A percentile compares a stretch with the other conserved stretches of the same genome.
Conservation (phyloP, 2,329 filamentous ascomycete species). For the Geosmithia flava region DNA sequence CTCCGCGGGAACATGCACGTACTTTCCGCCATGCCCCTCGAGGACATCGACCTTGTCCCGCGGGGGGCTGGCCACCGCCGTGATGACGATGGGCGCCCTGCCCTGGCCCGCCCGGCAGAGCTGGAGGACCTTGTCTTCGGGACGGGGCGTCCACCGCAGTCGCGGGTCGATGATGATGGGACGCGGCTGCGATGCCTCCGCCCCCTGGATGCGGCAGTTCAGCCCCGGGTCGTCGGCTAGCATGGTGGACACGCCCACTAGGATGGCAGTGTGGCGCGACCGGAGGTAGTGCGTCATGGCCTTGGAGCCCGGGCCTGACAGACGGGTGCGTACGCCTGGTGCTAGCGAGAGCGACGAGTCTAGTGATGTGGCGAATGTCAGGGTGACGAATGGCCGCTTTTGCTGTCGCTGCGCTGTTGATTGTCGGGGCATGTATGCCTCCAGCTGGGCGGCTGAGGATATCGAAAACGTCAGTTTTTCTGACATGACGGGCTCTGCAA, state of each 20-base stretch:
- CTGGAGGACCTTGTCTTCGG: conserved; percentile 51
- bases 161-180: conserved; percentile 74
- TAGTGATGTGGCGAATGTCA: conserved; percentile 86
- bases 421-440: conserved; percentile 17
- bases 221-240: conserved; percentile 74
- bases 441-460: conserved; percentile 16
- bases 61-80: conserved; percentile 31
- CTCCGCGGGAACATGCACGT: conserved; percentile 25
- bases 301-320: conserved; percentile 77
- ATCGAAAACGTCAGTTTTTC: conserved; percentile 19
- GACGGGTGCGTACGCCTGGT: conserved; percentile 66
- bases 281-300: conserved; percentile 90
- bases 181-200: conserved; percentile 52
- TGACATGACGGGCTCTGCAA: conserved; percentile 12
- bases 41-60: conserved; percentile 27
- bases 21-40: conserved; percentile 38
- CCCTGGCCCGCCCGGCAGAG: conserved; percentile 54
- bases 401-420: background rate
- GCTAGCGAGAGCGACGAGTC: conserved; percentile 68
- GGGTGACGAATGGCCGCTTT: conserved; percentile 46
- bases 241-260: conserved; percentile 76
- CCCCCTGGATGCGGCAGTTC: conserved; percentile 63
- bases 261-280: conserved; percentile 69
- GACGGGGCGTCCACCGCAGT: conserved; percentile 55
- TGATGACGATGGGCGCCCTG: conserved; percentile 61